Evolutionary conservation across 108 stramenopile species (phyloP).

Genomic region (Conticribra weissflogii): DNA sequence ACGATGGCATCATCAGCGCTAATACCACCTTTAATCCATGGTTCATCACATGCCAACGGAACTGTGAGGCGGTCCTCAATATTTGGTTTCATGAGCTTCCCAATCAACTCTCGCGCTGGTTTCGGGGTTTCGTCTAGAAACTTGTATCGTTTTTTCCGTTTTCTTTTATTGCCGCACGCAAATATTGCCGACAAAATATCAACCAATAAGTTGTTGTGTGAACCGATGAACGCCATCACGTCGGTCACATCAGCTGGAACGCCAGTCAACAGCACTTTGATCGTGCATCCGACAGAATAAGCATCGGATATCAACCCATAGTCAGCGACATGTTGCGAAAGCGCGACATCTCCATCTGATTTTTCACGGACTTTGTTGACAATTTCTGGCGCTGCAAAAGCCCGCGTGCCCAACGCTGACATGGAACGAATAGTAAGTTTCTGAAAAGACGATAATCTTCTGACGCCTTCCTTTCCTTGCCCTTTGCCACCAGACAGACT

Average conservation of each 20-base stretch:
- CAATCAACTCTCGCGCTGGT: slow-evolving; percentile 64
- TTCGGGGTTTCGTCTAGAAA: slow-evolving; percentile 63
- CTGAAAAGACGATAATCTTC: slow-evolving; percentile 9
- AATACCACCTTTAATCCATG: slow-evolving; percentile 71
- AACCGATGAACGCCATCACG: slow-evolving; percentile 32
- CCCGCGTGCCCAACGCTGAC: slow-evolving; percentile 81
- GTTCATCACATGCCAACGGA: slow-evolving; percentile 74
- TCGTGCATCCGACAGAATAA: slow-evolving; percentile 79
- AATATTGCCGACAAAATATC: slow-evolving; percentile 22
- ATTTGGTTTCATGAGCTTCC: slow-evolving; percentile 58
- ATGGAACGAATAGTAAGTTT: slow-evolving; percentile 19
- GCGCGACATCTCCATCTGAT: slow-evolving; percentile 21
- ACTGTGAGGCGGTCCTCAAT: slow-evolving; percentile 79
- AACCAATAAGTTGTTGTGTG: slow-evolving; percentile 8
- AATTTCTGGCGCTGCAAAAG: slow-evolving; percentile 83
- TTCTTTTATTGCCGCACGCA: slow-evolving; percentile 27
- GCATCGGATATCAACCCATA: slow-evolving; percentile 88
- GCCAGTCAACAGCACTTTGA: slow-evolving; percentile 76
- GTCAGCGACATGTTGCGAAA: slow-evolving; percentile 79
- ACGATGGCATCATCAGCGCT: slow-evolving; percentile 29
- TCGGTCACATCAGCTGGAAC: slow-evolving; percentile 69
- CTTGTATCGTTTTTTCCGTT: slow-evolving; percentile 35
- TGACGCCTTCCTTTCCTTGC: background rate
- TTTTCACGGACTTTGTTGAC: slow-evolving; percentile 19
- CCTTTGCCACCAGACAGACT: background rate